Evolutionary conservation across 176 grass and related monocot genomes (phyloP).

Genomic region (Ensete glaucum): DNA sequence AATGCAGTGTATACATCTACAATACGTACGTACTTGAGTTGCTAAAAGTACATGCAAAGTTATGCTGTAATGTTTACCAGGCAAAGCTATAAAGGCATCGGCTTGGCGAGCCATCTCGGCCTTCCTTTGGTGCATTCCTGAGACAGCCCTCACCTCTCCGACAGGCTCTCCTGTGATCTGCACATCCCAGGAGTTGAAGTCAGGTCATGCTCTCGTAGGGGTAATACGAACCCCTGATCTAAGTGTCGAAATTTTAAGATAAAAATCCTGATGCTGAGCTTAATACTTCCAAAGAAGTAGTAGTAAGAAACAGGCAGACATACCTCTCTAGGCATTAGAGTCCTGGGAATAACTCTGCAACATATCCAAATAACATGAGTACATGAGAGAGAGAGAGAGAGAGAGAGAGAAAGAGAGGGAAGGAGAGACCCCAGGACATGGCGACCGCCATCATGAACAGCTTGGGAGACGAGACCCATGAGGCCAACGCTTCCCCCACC

Average conservation of each 20-base stretch:
- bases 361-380: background rate
- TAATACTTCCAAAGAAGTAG: background rate
- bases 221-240: no score
- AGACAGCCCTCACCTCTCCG: constrained; percentile 8
- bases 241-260: no score
- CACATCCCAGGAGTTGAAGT: background rate
- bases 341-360: constrained; percentile 5
- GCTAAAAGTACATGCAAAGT: background rate
- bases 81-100: constrained; percentile 4
- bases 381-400: background rate
- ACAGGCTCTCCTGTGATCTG: constrained; percentile 10
- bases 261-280: no score
- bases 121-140: constrained; percentile 15
- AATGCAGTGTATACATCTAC: no score
- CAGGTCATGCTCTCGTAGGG: no score
- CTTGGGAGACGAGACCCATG: constrained; percentile 6
- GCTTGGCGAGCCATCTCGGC: constrained; percentile 13
- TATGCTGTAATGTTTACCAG: background rate
- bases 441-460: background rate
- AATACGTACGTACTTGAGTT: no score
- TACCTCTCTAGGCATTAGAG: constrained; percentile 8
- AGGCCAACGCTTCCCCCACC: background rate
- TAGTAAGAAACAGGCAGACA: background rate
- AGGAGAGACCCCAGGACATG: constrained; percentile 1
- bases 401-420: background rate